Evolutionary conservation across 169 alveolate species (phyloP).

Genomic region (Amoebophrya sp.): DNA sequence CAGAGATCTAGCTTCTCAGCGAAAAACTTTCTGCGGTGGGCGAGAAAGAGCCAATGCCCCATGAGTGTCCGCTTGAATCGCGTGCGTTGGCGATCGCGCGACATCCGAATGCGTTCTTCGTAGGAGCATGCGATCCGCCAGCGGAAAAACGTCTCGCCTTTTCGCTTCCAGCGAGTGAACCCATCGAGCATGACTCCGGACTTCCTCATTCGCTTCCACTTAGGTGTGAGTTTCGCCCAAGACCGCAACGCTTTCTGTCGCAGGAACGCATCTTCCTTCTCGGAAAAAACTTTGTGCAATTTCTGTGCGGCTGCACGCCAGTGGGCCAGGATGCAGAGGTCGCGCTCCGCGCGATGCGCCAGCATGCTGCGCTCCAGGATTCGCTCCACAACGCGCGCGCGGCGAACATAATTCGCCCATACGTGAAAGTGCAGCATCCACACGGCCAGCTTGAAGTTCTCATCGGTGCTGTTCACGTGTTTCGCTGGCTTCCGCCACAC

Average conservation of each 20-base stretch:
- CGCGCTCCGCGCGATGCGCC: not conserved
- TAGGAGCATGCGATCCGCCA: not conserved
- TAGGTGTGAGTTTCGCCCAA: not conserved
- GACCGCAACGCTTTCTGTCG: not conserved
- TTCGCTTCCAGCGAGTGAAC: not conserved
- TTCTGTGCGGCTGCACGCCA: not conserved
- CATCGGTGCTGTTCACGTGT: not conserved
- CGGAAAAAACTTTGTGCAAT: not conserved
- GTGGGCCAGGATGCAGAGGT: not conserved
- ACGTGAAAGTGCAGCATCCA: not conserved
- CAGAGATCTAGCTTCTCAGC: too few species aligned
- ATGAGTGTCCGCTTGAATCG: not conserved
- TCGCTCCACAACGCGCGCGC: not conserved
- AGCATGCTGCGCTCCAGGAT: not conserved
- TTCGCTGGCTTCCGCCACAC: not conserved
- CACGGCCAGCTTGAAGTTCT: not conserved
- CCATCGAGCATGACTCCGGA: not conserved
- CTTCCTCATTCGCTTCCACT: not conserved
- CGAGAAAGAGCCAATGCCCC: not conserved
- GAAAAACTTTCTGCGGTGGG: not conserved
- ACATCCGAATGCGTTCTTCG: not conserved
- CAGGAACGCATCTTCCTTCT: not conserved
- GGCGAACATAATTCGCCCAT: not conserved
- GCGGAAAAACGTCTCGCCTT: not conserved
- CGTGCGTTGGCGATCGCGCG: not conserved